Evolutionary conservation across 208 protist genomes (phyloP).

Genomic region (Leishmania gerbilli): DNA sequence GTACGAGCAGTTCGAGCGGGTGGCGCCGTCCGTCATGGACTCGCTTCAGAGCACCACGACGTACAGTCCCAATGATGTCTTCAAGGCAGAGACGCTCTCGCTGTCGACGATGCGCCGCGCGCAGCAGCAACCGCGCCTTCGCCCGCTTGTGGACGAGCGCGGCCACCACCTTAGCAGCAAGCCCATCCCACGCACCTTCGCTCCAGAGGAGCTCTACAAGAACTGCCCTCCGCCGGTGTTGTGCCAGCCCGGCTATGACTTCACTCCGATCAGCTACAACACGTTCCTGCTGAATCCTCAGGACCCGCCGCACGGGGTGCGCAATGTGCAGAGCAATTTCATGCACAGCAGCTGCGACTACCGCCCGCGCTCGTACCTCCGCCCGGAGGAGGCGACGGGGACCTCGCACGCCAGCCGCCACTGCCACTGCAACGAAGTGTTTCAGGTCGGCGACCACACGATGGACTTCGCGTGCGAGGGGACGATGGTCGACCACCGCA

Average conservation of each 20-base stretch:
- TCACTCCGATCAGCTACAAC: conserved; percentile 83
- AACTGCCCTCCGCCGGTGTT: conserved; percentile 77
- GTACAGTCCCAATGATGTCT: conserved; percentile 79
- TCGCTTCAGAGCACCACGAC: conserved; percentile 52
- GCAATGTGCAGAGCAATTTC: conserved; percentile 76
- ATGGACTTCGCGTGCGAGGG: conserved; percentile 65
- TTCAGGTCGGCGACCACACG: conserved; percentile 88
- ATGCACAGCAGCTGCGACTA: conserved; percentile 75
- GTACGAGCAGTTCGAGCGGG: conserved; percentile 70
- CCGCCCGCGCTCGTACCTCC: conserved; percentile 74
- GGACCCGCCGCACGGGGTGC: conserved; percentile 62
- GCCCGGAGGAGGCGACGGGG: conserved; percentile 32
- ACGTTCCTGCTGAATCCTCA: conserved; percentile 62
- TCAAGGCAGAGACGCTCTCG: conserved; percentile 47
- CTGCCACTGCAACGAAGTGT: conserved; percentile 86
- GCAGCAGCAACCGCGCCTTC: conserved; percentile 55
- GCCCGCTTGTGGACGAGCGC: conserved; percentile 52
- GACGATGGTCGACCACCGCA: conserved; percentile 68
- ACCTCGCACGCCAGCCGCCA: conserved; percentile 61
- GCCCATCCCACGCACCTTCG: conserved; percentile 64
- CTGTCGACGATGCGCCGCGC: conserved; percentile 34
- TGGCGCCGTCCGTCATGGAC: conserved; percentile 42
- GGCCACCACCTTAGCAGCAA: conserved; percentile 63
- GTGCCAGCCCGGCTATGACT: conserved; percentile 84
- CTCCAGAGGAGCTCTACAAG: conserved; percentile 75